Conservation (phyloP, 371 early-diverging fungal species). For the Syncephalis fuscata region DNA sequence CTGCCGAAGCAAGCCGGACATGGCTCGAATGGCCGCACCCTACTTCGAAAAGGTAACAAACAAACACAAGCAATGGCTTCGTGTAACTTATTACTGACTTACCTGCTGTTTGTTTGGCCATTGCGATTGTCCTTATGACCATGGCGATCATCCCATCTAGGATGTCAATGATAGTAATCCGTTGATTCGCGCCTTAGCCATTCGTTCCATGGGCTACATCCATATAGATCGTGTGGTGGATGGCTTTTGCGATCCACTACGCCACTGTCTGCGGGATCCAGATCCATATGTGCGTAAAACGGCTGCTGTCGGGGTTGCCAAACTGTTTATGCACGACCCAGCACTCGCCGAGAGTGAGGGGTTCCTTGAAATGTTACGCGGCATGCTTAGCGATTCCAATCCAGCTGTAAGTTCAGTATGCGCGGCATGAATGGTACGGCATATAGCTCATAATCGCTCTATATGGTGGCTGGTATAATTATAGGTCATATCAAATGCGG, state of each 20-base stretch:
- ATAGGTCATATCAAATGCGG: slow-evolving; percentile 89
- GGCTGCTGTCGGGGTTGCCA: slow-evolving; percentile 34
- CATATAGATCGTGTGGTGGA: slow-evolving; percentile 83
- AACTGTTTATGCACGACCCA: slow-evolving; percentile 47
- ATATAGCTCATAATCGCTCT: neutral
- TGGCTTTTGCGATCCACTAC: slow-evolving; percentile 53
- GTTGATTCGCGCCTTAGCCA: slow-evolving; percentile 69
- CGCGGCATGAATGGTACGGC: neutral
- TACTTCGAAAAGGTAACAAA: slow-evolving; percentile 44
- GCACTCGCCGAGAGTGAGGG: slow-evolving; percentile 49
- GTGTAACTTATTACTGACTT: no score
- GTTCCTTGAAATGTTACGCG: slow-evolving; percentile 70
- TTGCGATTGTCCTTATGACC: neutral
- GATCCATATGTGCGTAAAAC: slow-evolving; percentile 63
- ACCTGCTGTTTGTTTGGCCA: no score
- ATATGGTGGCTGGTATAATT: neutral
- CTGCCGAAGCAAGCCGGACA: slow-evolving; percentile 69
- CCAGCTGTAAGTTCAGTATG: slow-evolving; percentile 42
- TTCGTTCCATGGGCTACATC: slow-evolving; percentile 89
- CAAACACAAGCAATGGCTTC: no score
- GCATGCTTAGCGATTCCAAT: slow-evolving; percentile 80
- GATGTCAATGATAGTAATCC: slow-evolving; percentile 75
- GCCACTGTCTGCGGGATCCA: slow-evolving; percentile 60
- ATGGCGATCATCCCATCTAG: slow-evolving; percentile 8
- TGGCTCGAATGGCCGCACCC: slow-evolving; percentile 68